Base-by-base conservation (phyloP, 208 protist species). In the Endotrypanum monterogeii region DNA sequence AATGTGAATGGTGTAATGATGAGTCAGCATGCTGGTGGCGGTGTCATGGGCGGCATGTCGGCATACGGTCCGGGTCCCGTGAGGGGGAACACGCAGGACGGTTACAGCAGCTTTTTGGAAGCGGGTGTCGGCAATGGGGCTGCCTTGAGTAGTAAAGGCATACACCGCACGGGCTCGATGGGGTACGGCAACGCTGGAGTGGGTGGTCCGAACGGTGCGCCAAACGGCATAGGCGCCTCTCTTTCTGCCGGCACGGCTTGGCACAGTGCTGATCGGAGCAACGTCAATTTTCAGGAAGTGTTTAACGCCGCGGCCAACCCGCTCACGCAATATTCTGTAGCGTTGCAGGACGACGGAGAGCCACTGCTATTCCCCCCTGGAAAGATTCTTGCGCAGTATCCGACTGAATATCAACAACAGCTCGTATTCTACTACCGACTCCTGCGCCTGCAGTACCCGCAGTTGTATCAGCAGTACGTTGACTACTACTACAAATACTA, bases 381-480 rank as follows among this genome's bases (percentile, higher is more conserved):
- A 8, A 77, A 90, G 25, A 55, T 90, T n/a, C 69, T 90, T 3
- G 79, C 77, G 8, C 76, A 79, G 62, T 90, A 90, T 69, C 86
- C 86, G 3, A 48, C 79, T 11, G 77, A 85, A 18, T 90, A 87
- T 58, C 86, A 85, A 74, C 79, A 83, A 63, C 71, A 85, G 52
- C 73, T 87, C 57, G 54, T 90, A 20, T 73, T 75, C 35, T 90
- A 90, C 67, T 90, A 90, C 71, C 77, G 73, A 12, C 68, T 78
- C 46, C 71, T 90, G 66, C 79, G 81, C 20, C 74, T 80, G 25
- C 78, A 83, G 66, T 85, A 90, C 66, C 86, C 86, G 3, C 80
- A 90, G 28, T 67, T 87, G 12, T 90, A 90, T 30, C 72, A 79
- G 75, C 86, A 90, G 75, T 90, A 90, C 70, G 73, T 85, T 1